Conservation (phyloP, 1,139 yeast species). For the Yamadazyma conglobata region DNA sequence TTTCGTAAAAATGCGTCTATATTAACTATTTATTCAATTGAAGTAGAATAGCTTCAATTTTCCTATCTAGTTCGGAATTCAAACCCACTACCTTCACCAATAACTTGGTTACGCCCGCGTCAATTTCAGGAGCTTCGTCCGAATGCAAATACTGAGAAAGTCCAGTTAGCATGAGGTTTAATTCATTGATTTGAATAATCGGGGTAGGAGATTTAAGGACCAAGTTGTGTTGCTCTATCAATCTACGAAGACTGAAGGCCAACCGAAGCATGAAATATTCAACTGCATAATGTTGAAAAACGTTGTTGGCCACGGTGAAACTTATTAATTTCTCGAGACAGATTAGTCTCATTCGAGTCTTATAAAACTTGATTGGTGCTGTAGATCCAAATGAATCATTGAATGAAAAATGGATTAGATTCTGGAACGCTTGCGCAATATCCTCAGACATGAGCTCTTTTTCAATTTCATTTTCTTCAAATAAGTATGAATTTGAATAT, state of each 20-base stretch:
- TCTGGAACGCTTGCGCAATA: constrained; percentile 14
- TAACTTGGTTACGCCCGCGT: constrained; percentile 14
- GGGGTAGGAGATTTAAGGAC: constrained; percentile 32
- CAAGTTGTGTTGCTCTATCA: constrained; percentile 32
- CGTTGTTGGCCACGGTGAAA: constrained; percentile 16
- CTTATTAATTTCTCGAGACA: constrained; percentile 34
- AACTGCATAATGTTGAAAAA: constrained; percentile 20
- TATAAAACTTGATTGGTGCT: constrained; percentile 20
- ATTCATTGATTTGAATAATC: constrained; percentile 35
- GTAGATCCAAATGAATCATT: constrained; percentile 33
- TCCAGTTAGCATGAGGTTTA: constrained; percentile 26
- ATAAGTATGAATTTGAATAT: constrained; percentile 34
- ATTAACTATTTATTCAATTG: no score
- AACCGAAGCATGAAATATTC: constrained; percentile 27
- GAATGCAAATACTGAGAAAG: constrained; percentile 13
- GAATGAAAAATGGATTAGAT: constrained; percentile 23
- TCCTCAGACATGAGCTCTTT: constrained; percentile 12
- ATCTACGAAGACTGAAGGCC: constrained; percentile 33
- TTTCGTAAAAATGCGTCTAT: no score
- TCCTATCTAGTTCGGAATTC: constrained; percentile 16
- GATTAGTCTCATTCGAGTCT: constrained; percentile 24
- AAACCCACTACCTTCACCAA: constrained; percentile 27
- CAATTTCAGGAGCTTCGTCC: constrained; percentile 1
- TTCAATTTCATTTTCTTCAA: constrained; percentile 31
- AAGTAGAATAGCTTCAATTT: constrained; percentile 1